Percentiles rank a stretch among this genome's conserved stretches.
These are phyloP conservation scores for Crithidia bombi DNA, from an alignment of 208 protist genomes.

Conservation along the genomic window DNA sequence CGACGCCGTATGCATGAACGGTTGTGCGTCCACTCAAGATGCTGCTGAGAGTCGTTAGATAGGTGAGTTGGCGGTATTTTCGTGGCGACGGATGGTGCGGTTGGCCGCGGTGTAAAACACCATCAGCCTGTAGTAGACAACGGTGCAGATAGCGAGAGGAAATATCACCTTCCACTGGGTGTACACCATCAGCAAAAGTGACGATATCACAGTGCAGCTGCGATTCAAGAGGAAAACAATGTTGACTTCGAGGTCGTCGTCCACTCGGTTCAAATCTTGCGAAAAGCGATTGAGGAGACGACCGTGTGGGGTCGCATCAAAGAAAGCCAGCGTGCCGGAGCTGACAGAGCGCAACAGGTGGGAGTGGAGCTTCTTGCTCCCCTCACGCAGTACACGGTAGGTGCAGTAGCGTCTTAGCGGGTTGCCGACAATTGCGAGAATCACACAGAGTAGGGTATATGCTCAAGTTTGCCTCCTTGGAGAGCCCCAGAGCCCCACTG, in stretches of 20 bases:
- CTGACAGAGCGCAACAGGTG: constrained; percentile 51
- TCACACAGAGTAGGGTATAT: too few species aligned
- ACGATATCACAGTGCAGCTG: constrained; percentile 45
- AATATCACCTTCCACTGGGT: constrained; percentile 26
- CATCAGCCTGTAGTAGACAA: constrained; percentile 81
- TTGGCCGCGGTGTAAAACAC: constrained; percentile 77
- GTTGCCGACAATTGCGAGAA: too few species aligned
- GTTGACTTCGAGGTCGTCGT: constrained; percentile 48
- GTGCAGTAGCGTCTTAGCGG: too few species aligned
- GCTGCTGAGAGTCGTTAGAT: constrained; percentile 92
- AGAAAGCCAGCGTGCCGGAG: constrained; percentile 81
- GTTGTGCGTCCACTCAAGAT: constrained; percentile 57
- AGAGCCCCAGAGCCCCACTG: too few species aligned
- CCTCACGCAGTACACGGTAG: constrained; percentile 33
- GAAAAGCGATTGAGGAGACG: constrained; percentile 95
- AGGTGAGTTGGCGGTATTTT: constrained; percentile 84
- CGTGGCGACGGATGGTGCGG: constrained; percentile 87
- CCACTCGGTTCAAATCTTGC: constrained; percentile 86
- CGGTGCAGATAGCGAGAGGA: constrained; percentile 42
- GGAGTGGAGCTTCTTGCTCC: constrained; percentile 39
- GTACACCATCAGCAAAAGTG: too few species aligned
- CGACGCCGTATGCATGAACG: constrained; percentile 72
- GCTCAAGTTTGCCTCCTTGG: too few species aligned
- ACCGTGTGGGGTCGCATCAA: constrained; percentile 92
- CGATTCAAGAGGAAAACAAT: constrained; percentile 33